Evolutionary conservation across 2,329 filamentous ascomycete species (phyloP), one percentile per base, ranked within the genome.

Genomic region (Plectosphaerella sp.): DNA sequence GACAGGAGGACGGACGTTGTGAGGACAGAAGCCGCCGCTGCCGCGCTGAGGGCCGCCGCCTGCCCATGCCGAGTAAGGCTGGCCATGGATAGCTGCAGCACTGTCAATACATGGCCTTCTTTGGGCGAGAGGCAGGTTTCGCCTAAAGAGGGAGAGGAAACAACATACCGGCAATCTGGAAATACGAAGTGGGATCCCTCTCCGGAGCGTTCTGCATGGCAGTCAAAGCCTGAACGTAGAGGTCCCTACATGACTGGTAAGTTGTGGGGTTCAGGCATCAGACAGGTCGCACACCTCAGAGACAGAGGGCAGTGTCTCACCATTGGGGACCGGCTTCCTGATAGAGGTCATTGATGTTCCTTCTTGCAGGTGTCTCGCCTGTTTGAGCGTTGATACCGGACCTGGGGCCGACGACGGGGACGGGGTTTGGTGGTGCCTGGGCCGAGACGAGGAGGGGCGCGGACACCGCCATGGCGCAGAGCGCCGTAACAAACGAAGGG

Each of bases 191-290:
- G 53, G 69, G 66, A 12, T 60, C 55, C 8, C 64, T 67, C 61
- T 83, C 77, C 54, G 79, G 68, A 50, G 74, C 72, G 45, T 67
- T 64, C 62, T 81, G 76, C 63, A 85, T 80, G 52, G 74, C 72
- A 54, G 74, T 69, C 56, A 87, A 73, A 20, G 80, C 82, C 25
- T 84, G 73, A 11, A 87, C 65, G 62, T 80, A 86, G 45, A 87
- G 67, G 64, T 86, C 56, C 56, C 56, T 58, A 20, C 2, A 25
- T 8, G n/a, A 12, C 9, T 33, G 37, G 56, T 18, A 53, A 48
- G 33, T 43, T 22, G 3, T 22, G 22, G 16, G 33, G 37, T 24
- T 9, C 33, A 15, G 43, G 43, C 11, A 15, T 12, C 12, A 42
- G 12, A 33, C 15, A 12, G 11, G 15, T 28, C 49, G 28, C 35